Evolutionary conservation across 2,329 filamentous ascomycete genomes (phyloP).

Genomic region (Trichoderma sp.): DNA sequence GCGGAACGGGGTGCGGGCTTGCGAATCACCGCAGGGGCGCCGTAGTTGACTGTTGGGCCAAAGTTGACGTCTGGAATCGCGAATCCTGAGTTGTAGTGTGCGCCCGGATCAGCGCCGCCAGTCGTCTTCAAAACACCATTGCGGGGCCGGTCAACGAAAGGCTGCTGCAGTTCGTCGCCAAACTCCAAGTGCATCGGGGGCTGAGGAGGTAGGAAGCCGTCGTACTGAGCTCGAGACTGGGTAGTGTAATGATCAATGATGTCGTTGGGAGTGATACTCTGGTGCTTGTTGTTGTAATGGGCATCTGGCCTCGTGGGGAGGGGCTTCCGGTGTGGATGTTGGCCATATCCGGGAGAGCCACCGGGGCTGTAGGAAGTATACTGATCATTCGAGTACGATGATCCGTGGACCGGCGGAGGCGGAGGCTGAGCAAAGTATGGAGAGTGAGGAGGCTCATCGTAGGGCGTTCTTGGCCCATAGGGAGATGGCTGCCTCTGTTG

Average conservation of each 20-base stretch:
- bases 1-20: constrained; percentile 28
- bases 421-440: constrained; percentile 29
- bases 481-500: constrained; percentile 39
- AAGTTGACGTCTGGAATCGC: constrained; percentile 79
- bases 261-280: constrained; percentile 39
- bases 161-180: constrained; percentile 57
- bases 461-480: constrained; percentile 39
- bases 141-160: constrained; percentile 65
- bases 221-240: constrained; percentile 28
- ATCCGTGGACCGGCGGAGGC: constrained; percentile 1
- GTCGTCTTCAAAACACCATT: constrained; percentile 80
- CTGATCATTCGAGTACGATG: background rate
- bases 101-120: constrained; percentile 50
- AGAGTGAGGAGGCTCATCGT: constrained; percentile 36
- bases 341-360: constrained; percentile 21
- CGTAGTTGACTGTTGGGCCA: constrained; percentile 76
- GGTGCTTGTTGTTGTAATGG: constrained; percentile 22
- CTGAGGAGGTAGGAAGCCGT: constrained; percentile 27
- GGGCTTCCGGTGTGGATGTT: constrained; percentile 33
- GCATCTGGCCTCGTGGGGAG: constrained; percentile 28
- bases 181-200: constrained; percentile 27
- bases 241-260: constrained; percentile 43
- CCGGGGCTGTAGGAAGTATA: background rate
- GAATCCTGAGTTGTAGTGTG: constrained; percentile 36
- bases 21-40: constrained; percentile 36